A percentile compares a stretch with the other conserved stretches of the same genome.
phyloP scores from a whole-genome alignment of 306 rosid genomes.

The Begonia fuchsioides region DNA sequence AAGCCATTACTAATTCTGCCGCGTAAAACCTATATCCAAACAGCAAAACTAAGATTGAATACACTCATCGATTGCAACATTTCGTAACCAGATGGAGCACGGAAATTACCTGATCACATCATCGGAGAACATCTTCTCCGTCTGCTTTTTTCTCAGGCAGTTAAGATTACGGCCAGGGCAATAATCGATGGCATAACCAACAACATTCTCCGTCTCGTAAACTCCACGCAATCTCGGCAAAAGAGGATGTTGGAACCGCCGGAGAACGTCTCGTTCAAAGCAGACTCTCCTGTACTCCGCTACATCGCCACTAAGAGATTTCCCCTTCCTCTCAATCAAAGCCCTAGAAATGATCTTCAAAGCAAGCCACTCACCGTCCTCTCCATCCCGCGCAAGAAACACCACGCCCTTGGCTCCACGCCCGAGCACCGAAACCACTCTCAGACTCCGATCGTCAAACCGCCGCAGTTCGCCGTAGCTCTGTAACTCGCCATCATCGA shows the following conservation, averaged over 20 bases:
- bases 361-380: constrained; percentile 30
- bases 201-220: constrained; percentile 35
- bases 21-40: constrained; percentile 54
- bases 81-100: too few species aligned
- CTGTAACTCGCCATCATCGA: constrained; percentile 1
- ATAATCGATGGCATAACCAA: constrained; percentile 56
- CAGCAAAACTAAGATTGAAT: too few species aligned
- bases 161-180: constrained; percentile 78
- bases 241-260: constrained; percentile 50
- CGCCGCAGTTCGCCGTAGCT: not conserved
- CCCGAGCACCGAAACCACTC: constrained; percentile 58
- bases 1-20: constrained; percentile 61
- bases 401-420: constrained; percentile 95
- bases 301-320: constrained; percentile 4
- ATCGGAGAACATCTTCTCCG: constrained; percentile 58
- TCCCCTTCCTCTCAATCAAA: constrained; percentile 28
- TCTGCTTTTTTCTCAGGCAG: constrained; percentile 41
- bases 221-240: constrained; percentile 53
- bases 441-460: constrained; percentile 30
- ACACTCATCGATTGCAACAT: too few species aligned
- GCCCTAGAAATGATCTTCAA: constrained; percentile 60
- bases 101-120: constrained; percentile 45
- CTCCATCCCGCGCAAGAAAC: constrained; percentile 27
- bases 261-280: constrained; percentile 61
- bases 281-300: constrained; percentile 35